Percentiles rank a stretch among this genome's conserved stretches.
phyloP scores from a whole-genome alignment of 2,329 filamentous ascomycete genomes.

The Nothomitra cinnamomea region DNA sequence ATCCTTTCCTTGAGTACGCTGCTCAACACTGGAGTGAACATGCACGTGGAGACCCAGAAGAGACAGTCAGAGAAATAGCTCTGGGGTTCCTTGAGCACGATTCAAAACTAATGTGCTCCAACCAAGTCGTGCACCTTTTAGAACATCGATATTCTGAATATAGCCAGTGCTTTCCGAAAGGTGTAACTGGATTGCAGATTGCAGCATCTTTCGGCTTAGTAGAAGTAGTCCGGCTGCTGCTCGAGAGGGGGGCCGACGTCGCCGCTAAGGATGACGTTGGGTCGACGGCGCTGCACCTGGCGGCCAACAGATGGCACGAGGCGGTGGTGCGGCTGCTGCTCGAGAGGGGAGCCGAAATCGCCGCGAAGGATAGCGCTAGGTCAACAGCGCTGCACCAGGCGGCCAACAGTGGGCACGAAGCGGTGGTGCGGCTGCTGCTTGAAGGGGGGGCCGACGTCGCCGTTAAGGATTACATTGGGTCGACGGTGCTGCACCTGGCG shows the following conservation, averaged over 20 bases:
- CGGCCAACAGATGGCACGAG: too few species aligned
- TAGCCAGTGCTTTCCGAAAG: background rate
- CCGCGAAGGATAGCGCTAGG: background rate
- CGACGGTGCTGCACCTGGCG: too few species aligned
- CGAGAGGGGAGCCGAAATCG: too few species aligned
- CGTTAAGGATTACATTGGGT: too few species aligned
- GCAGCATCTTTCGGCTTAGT: background rate
- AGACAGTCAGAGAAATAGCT: background rate
- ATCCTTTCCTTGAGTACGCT: constrained; percentile 2
- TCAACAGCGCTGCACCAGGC: constrained; percentile 9
- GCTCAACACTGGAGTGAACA: constrained; percentile 4
- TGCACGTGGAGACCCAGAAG: constrained; percentile 1
- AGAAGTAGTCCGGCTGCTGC: too few species aligned
- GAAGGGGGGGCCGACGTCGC: too few species aligned
- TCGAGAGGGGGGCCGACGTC: too few species aligned
- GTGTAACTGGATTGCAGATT: background rate
- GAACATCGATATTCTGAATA: background rate
- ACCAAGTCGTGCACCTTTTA: background rate
- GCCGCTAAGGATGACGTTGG: too few species aligned
- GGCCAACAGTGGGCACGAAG: background rate
- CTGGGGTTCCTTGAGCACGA: background rate
- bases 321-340: too few species aligned
- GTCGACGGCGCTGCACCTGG: too few species aligned
- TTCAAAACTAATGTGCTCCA: background rate
- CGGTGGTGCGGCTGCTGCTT: too few species aligned